Base-by-base conservation (phyloP, 768 basidiomycete genomes). In the Saitozyma sp. region DNA sequence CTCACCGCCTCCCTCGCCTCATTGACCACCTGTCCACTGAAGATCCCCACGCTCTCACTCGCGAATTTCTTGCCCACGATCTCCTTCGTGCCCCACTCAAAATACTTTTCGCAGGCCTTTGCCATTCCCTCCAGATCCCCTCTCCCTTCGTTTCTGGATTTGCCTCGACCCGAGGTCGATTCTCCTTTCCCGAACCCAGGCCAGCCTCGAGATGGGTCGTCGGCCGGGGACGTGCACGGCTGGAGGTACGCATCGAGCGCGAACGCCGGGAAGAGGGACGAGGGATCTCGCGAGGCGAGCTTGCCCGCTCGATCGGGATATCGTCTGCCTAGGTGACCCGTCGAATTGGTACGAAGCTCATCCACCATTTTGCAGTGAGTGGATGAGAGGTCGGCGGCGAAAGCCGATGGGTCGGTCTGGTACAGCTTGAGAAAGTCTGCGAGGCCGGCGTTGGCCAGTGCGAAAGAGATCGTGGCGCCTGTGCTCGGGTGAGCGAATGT, bases 21-120 rank as follows among this genome's bases (percentile, higher is more conserved):
- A 43, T 90, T 84, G 56, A 90, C 81, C 8, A 90, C 83, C 10
- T 86, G 85, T 0, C 87, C 86, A 14, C 86, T 86, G 89, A 92
- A 96, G 16, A 93, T 29, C 1, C 71, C 83, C 4, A 91, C 84
- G 0, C 86, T 89, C 71, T 89, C 74, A 1, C 69, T 59, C 13
- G 67, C 83, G 73, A 94, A 92, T 10, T 91, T 87, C 66, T 90
- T 90, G 67, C 90, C 84, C 59, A 95, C 90, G 2, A 86, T 82
- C 53, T 91, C 88, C 69, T 84, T 87, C 54, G 90, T 87, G 0
- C 92, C 92, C 92, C 92, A 96, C 74, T 94, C 92, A 65, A 95
- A 95, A 75, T 87, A 89, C 52, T 87, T 83, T 78, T 96, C 93
- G 81, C 92, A 94, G 3, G 87, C 82, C 9, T 81, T 84, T 0